Evolutionary conservation across 345 rosid species (phyloP).

Genomic region (Eucalyptus rudis): DNA sequence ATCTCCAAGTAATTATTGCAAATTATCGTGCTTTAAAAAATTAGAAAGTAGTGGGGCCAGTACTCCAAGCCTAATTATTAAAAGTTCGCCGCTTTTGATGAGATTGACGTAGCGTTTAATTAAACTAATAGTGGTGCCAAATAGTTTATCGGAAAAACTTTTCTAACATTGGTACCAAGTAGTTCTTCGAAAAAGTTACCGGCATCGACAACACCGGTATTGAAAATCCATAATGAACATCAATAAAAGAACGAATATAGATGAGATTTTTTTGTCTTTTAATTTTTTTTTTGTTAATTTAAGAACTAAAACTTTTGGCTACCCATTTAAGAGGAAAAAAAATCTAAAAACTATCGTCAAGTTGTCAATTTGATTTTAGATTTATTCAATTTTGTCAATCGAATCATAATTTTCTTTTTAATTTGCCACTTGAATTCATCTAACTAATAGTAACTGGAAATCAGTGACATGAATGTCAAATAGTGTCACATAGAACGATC

Average conservation of each 20-base stretch:
- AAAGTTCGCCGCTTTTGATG: background rate
- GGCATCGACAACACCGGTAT: no score
- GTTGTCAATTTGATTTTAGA: no score
- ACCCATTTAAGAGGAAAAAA: background rate
- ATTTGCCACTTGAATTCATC: no score
- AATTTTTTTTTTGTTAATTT: background rate
- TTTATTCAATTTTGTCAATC: no score
- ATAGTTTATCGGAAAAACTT: background rate
- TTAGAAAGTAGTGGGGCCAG: background rate
- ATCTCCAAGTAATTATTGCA: background rate
- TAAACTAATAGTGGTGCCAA: background rate
- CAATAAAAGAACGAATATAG: background rate
- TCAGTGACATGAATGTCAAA: fast-evolving
- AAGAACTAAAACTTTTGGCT: background rate
- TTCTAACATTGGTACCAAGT: no score
- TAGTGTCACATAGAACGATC: no score
- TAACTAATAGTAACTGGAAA: no score
- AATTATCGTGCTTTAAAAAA: background rate
- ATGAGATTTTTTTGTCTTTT: background rate
- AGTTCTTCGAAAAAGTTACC: no score
- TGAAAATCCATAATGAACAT: background rate
- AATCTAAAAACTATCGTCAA: fast-evolving
- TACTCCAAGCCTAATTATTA: background rate
- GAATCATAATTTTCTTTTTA: fast-evolving
- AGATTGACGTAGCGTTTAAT: background rate